Base-by-base conservation (phyloP, 2,329 filamentous ascomycete species). In the Hortaea werneckii region DNA sequence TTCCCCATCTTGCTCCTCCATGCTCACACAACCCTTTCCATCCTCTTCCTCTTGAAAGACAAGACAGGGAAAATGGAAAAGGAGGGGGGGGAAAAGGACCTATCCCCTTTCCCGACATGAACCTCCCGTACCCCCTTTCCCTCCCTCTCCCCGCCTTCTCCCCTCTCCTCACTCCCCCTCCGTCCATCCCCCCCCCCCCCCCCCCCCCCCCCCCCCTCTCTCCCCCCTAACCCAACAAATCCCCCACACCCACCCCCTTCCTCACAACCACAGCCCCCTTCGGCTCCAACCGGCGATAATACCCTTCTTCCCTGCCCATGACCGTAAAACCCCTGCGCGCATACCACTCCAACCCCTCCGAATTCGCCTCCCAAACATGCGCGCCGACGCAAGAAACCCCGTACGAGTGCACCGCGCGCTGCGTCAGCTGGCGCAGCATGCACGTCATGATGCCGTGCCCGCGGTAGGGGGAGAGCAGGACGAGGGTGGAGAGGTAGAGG, bases 351-450 rank as follows among this genome's bases (percentile, higher is more conserved):
- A 79, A 54, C 0, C 71, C 79, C 41, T 80, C 77, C 12, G 71
- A 67, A 46, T 82, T 82, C 20, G 71, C 73, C 53, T 79, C 77
- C 71, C 80, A 82, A 0, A 82, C 78, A 60, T 83, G 79, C 8
- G 79, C 79, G 2, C 75, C 78, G 13, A 82, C 71, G 10, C 65
- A 67, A 8, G 61, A 63, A 27, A 76, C 70, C 27, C 71, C 69
- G 50, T 79, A 74, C n/a, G 46, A 72, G 65, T 4, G 73, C 67
- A 7, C 62, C 64, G 4, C 53, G 54, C n/a, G n/a, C n/a, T n/a
- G n/a, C n/a, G n/a, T n/a, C n/a, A 74, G 53, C 1, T 52, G 51
- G 4, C 65, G 57, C 6, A 83, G 65, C 27, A 82, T 63, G 12
- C 73, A 69, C 8, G 74, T 68, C 2, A 79, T 79, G 26, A 82